phyloP scores from a whole-genome alignment of 2,329 filamentous ascomycete species.

The Sarocladiaceae sp. region DNA sequence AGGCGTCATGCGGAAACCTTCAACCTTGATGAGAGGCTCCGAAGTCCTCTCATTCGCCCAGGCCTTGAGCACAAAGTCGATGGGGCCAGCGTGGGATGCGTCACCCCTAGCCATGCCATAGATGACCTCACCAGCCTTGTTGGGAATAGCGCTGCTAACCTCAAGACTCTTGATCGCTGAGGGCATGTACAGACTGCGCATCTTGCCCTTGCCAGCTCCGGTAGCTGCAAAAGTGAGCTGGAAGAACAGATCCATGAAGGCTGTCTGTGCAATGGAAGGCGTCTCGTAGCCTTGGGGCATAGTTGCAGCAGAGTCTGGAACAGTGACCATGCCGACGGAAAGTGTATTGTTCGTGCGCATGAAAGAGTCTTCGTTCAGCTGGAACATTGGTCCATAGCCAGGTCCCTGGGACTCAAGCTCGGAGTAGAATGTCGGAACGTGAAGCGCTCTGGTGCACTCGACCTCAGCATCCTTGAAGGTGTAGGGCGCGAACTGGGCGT shows the following conservation, averaged over 20 bases:
- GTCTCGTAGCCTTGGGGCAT: slow-evolving; percentile 44
- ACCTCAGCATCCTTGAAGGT: slow-evolving; percentile 14
- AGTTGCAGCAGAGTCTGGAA: slow-evolving; percentile 21
- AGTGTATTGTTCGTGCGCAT: background rate
- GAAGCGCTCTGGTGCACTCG: slow-evolving; percentile 12
- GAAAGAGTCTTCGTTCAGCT: background rate
- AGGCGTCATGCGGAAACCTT: slow-evolving; percentile 35
- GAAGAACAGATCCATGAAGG: slow-evolving; percentile 40
- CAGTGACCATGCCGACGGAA: slow-evolving; percentile 22
- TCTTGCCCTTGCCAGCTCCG: slow-evolving; percentile 24
- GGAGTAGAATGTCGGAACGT: background rate
- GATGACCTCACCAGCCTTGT: slow-evolving; percentile 21
- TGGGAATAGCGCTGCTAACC: slow-evolving; percentile 21
- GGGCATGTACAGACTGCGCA: slow-evolving; percentile 33
- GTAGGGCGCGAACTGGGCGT: background rate
- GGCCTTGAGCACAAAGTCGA: slow-evolving; percentile 30
- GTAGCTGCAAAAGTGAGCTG: slow-evolving; percentile 35
- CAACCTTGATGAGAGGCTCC: slow-evolving; percentile 29
- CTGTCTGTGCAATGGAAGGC: slow-evolving; percentile 38
- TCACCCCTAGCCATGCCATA: slow-evolving; percentile 23
- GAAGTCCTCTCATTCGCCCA: slow-evolving; percentile 20
- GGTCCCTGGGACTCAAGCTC: background rate
- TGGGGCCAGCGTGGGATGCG: slow-evolving; percentile 19
- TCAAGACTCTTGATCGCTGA: slow-evolving; percentile 26
- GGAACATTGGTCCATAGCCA: background rate